Evolutionary conservation across 805 yeast species (phyloP), one percentile per base, ranked within the genome.

Genomic region (Hanseniaspora vineae): DNA sequence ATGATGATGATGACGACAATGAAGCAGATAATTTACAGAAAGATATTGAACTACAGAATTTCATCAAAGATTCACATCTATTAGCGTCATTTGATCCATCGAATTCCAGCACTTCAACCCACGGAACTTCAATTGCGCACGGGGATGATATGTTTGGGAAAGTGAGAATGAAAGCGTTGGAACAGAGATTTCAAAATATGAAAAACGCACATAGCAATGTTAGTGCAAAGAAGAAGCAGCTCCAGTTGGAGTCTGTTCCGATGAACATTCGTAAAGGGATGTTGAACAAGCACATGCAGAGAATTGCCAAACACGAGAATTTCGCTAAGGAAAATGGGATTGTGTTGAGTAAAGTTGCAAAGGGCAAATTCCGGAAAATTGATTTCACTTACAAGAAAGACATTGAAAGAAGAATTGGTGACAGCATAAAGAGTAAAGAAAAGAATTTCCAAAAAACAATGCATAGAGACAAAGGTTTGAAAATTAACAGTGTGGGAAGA

Each of bases 321-420:
- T 88, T 85, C 45, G 97, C 98, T 8, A 74, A 70, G 51, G 90
- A 90, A 17, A 95, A 94, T 5, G 97, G 97, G 13, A 84, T 90
- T 48, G 74, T 92, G n/a, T 67, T 90, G 42, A 78, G 95, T 3
- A 80, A 75, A 56, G 78, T 73, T 29, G 42, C 44, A 10, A 48
- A 48, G n/a, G 50, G 50, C 1, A 72, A 71, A 55, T 68, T 81
- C 48, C 70, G 92, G 56, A 70, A 75, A 53, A 66, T 70, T 43
- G 85, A 81, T 44, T 67, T 69, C 48, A 66, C 69, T 3, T 62
- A 68, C 59, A 54, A 61, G 53, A 53, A 57, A 51, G 64, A 63
- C 56, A 57, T 66, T 20, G 65, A 60, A 46, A 60, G 71, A 46
- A 60, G 73, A 49, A 70, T 71, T 23, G 76, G 75, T 42, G 51